Conservation (phyloP, 192 early-diverging fungal species). For the Chytriomyces sp. region DNA sequence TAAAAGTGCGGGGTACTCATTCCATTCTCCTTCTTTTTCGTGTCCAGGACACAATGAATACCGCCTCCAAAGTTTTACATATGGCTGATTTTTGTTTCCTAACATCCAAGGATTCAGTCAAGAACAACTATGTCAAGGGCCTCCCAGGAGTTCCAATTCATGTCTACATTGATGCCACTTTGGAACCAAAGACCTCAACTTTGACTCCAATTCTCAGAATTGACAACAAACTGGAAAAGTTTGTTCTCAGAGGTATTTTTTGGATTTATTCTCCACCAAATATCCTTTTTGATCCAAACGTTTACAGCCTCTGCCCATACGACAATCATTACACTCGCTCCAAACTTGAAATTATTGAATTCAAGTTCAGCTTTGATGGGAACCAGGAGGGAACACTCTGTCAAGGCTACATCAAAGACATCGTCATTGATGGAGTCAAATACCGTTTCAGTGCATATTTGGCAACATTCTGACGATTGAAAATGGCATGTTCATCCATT, state of each 20-base stretch:
- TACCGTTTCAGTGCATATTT: not conserved
- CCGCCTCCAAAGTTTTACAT: not conserved
- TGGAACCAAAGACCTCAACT: slow-evolving; percentile 1
- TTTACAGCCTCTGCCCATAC: not conserved
- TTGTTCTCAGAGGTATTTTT: not conserved
- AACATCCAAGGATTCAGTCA: not conserved
- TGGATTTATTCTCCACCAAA: not conserved
- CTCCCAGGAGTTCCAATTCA: not conserved
- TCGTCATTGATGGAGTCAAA: not conserved
- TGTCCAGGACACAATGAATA: too few relatives aligned
- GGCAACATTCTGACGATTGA: not conserved
- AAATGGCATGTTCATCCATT: not conserved
- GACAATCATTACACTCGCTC: not conserved
- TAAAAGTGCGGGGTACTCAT: too few relatives aligned
- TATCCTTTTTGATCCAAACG: slow-evolving; percentile 6
- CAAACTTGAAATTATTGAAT: not conserved
- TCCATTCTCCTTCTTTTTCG: too few relatives aligned
- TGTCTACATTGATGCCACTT: slow-evolving; percentile 3
- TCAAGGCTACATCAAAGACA: not conserved
- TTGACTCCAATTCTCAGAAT: not conserved
- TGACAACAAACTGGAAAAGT: not conserved
- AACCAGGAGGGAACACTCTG: not conserved
- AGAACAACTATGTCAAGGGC: not conserved
- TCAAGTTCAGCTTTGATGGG: not conserved
- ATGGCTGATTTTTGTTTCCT: not conserved